These are phyloP conservation scores for Vitellaria paradoxa DNA, from an alignment of 179 eudicot species.

Conservation along the genomic window DNA sequence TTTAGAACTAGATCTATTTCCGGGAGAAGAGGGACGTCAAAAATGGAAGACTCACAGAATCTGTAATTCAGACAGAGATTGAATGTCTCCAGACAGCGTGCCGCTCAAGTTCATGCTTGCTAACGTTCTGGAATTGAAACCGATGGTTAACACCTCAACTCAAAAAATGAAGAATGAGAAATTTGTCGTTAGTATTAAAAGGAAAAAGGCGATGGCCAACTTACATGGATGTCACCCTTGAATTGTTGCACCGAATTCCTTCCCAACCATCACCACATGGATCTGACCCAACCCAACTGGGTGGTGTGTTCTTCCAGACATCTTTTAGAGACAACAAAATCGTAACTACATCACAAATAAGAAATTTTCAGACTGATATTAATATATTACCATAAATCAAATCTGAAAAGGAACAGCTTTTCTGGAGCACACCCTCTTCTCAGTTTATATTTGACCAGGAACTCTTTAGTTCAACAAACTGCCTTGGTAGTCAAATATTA, in stretches of 20 bases:
- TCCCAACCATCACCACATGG: conserved; percentile 61
- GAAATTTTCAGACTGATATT: neutral
- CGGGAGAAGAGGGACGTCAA: neutral
- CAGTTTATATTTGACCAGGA: neutral
- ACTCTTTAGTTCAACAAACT: neutral
- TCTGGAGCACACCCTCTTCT: too few species aligned
- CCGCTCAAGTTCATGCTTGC: conserved; percentile 63
- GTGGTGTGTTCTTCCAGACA: conserved; percentile 32
- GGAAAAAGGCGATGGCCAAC: neutral
- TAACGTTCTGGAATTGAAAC: conserved; percentile 45
- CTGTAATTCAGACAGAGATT: conserved; percentile 46
- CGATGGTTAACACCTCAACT: conserved; percentile 1
- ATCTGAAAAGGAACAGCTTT: neutral
- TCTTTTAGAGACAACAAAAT: conserved; percentile 24
- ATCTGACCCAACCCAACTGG: conserved; percentile 36
- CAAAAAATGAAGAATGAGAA: conserved; percentile 3
- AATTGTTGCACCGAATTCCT: conserved; percentile 52
- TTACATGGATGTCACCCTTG: conserved; percentile 67
- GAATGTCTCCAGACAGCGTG: conserved; percentile 61
- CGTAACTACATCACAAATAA: conserved; percentile 18
- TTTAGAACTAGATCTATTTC: neutral
- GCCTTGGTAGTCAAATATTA: too few species aligned
- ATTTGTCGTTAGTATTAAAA: neutral
- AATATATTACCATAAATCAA: neutral
- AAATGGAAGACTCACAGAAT: conserved; percentile 47